phyloP scores from a whole-genome alignment of 306 rosid species.

The Arachis stenosperma region DNA sequence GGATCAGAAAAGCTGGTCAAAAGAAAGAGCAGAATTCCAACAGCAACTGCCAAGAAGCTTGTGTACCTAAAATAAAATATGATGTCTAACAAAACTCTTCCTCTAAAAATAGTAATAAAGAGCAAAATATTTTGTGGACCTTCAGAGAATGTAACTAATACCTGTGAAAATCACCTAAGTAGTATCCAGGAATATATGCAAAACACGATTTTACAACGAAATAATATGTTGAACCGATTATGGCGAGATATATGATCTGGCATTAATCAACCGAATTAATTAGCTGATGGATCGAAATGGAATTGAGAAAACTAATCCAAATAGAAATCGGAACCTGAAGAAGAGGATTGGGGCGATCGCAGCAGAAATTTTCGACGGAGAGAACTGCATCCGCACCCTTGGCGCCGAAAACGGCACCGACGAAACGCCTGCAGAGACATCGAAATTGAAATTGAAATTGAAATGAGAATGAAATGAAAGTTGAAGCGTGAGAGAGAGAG shows the following conservation, averaged over 20 bases:
- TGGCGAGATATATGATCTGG: constrained; percentile 72
- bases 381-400: constrained; percentile 67
- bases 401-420: constrained; percentile 65
- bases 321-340: constrained; percentile 68
- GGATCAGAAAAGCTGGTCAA: constrained; percentile 96
- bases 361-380: constrained; percentile 75
- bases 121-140: constrained; percentile 2
- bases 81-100: constrained; percentile 39
- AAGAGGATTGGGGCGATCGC: constrained; percentile 93
- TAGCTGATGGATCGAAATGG: not conserved
- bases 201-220: constrained; percentile 62
- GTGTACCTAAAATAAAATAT: constrained; percentile 65
- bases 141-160: constrained; percentile 26
- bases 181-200: constrained; percentile 82
- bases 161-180: constrained; percentile 83
- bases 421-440: constrained; percentile 63
- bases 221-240: constrained; percentile 67
- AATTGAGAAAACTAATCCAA: not conserved
- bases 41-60: constrained; percentile 71
- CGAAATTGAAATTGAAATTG: not conserved
- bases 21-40: constrained; percentile 83
- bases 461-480: not conserved
- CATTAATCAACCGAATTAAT: not conserved
- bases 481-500: not conserved
- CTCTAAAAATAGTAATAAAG: not conserved